A percentile compares a stretch with the other conserved stretches of the same genome.
These are phyloP conservation scores for Cutaneotrichosporon sp. DNA, from an alignment of 1,284 basidiomycete species.

Conservation along the genomic window DNA sequence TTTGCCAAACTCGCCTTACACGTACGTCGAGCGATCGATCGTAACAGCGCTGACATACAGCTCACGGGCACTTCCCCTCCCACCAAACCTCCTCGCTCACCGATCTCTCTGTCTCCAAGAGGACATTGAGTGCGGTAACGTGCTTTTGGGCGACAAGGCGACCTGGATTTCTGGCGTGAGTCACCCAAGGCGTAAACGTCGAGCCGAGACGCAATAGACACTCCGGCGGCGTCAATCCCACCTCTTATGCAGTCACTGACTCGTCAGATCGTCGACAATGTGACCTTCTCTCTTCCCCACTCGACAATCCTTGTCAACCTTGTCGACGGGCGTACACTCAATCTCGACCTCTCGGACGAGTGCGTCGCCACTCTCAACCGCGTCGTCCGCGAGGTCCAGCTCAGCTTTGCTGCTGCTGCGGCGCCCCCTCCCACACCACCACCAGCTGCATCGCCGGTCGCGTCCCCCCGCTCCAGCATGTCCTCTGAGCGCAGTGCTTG, in stretches of 20 bases:
- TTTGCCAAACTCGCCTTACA: conserved; percentile 60
- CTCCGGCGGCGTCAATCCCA: neutral
- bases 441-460: conserved; percentile 30
- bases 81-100: conserved; percentile 51
- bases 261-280: conserved; percentile 46
- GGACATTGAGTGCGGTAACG: conserved; percentile 50
- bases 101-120: conserved; percentile 48
- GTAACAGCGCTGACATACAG: conserved; percentile 17
- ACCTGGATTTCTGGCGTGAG: conserved; percentile 51
- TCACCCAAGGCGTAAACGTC: conserved; percentile 8
- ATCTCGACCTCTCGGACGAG: conserved; percentile 36
- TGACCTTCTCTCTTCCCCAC: conserved; percentile 48
- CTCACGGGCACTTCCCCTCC: conserved; percentile 47
- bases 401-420: conserved; percentile 45
- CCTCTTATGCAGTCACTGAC: neutral
- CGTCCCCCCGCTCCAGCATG: conserved; percentile 24
- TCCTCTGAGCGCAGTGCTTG: conserved; percentile 24
- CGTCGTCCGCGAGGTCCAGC: conserved; percentile 50
- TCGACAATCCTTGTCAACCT: conserved; percentile 44
- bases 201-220: neutral
- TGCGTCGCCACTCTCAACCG: conserved; percentile 38
- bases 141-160: conserved; percentile 52
- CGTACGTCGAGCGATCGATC: conserved; percentile 30
- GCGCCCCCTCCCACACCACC: conserved; percentile 26
- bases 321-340: conserved; percentile 44